phyloP scores from a whole-genome alignment of 352 stramenopile genomes.

The Globisporangium cylindrosporum region DNA sequence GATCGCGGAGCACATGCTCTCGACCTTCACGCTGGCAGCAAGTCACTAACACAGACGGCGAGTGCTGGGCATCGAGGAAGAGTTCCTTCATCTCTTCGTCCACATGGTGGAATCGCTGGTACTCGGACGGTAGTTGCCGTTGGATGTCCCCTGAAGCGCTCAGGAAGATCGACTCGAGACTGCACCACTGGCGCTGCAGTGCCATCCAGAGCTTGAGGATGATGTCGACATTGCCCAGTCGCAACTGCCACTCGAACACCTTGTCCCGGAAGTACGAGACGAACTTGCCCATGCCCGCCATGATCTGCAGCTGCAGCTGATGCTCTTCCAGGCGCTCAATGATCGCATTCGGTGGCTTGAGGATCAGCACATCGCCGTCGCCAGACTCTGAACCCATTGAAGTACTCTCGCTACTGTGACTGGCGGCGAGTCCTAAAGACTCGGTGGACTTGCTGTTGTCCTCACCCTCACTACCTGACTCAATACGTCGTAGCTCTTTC shows the following conservation, averaged over 20 bases:
- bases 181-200: slow-evolving; percentile 91
- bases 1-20: slow-evolving; percentile 74
- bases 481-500: background rate
- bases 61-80: slow-evolving; percentile 53
- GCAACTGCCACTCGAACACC: slow-evolving; percentile 93
- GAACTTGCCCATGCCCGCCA: slow-evolving; percentile 96
- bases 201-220: slow-evolving; percentile 92
- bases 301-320: slow-evolving; percentile 94
- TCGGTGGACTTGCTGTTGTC: background rate
- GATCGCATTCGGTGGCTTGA: slow-evolving; percentile 90
- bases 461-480: background rate
- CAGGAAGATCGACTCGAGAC: slow-evolving; percentile 94
- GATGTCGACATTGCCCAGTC: slow-evolving; percentile 90
- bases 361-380: slow-evolving; percentile 85
- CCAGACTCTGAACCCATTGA: background rate
- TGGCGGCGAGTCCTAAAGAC: background rate
- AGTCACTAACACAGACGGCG: slow-evolving; percentile 66
- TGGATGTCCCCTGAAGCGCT: slow-evolving; percentile 90
- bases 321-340: slow-evolving; percentile 94
- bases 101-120: slow-evolving; percentile 86
- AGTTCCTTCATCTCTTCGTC: slow-evolving; percentile 86
- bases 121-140: slow-evolving; percentile 89
- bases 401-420: background rate
- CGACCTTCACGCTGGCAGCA: slow-evolving; percentile 78
- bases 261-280: slow-evolving; percentile 95